Conservation (phyloP, 202 grass and related monocot species). For the Setaria viridis region DNA sequence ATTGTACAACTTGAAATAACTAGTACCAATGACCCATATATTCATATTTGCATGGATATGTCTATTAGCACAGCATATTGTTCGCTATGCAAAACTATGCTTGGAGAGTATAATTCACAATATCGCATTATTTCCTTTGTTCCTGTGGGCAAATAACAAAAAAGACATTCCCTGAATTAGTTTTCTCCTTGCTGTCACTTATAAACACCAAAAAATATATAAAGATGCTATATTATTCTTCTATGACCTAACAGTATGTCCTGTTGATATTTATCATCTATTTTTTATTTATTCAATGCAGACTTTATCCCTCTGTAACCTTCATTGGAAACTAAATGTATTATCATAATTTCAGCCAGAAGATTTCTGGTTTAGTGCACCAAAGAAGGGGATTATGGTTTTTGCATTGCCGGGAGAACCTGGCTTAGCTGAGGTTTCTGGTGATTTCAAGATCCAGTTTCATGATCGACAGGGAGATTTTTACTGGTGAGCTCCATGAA, state of each 20-base stretch:
- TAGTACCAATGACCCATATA: neutral
- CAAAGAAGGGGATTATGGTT: conserved; percentile 98
- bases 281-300: conserved; percentile 16
- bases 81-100: neutral
- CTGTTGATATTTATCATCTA: conserved; percentile 7
- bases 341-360: conserved; percentile 82
- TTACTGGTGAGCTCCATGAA: conserved; percentile 74
- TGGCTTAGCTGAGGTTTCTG: conserved; percentile 85
- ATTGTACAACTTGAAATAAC: conserved; percentile 13
- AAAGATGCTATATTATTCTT: conserved; percentile 29
- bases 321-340: conserved; percentile 46
- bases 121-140: neutral
- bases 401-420: conserved; percentile 96
- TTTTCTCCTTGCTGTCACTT: conserved; percentile 21
- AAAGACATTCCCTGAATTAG: conserved; percentile 2
- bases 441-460: conserved; percentile 98
- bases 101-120: neutral
- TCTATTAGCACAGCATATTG: neutral
- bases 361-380: conserved; percentile 99
- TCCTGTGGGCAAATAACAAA: conserved; percentile 16
- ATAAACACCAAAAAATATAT: conserved; percentile 8
- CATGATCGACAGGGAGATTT: conserved; percentile 97
- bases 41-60: neutral
- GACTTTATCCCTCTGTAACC: conserved; percentile 19
- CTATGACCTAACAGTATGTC: neutral